Evolutionary conservation across 805 yeast genomes (phyloP), one percentile per base, ranked within the genome.

Genomic region (Lachancea sp.): DNA sequence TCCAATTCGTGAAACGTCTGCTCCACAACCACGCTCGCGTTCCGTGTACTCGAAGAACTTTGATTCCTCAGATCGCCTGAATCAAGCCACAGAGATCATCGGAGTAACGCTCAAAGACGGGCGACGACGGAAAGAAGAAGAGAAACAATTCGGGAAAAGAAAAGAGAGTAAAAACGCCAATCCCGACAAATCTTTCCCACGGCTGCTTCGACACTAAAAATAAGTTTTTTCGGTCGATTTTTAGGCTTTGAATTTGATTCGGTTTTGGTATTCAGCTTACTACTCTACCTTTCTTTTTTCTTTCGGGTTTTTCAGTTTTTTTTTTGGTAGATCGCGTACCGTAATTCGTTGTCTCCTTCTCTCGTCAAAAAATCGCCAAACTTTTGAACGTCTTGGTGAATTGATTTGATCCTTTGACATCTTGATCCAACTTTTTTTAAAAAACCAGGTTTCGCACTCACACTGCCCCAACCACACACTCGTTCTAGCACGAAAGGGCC

Each of bases 401-500:
- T 22, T 22, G 25, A 22, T 22, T 8, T 8, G 8, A 22, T 22
- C 25, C 8, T 22, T 8, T 22, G 25, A 6, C 25, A 22, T n/a
- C 25, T 22, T 22, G 4, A 6, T 22, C 4, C 4, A 22, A 32
- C 31, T 16, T 10, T 19, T 32, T 17, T 16, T 11, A 15, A 15
- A 32, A 32, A 32, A 32, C 10, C 36, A 13, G 16, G 20, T 15
- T n/a, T 10, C 18, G 20, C 18, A 15, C 36, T n/a, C 36, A 5
- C 17, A 5, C 16, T 13, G 5, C 11, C 18, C 18, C 31, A 29
- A 12, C 31, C 31, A 35, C 27, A 12, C 38, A 35, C 38, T 35
- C 38, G 38, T 27, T 35, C 38, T 6, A 35, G 38, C 38, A 35
- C 38, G 27, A 35, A 7, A 29, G 15, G 31, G 15, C 31, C 25